Evolutionary conservation across 2,329 filamentous ascomycete species (phyloP), one percentile per base, ranked within the genome.

Genomic region (Madurella fahalii): DNA sequence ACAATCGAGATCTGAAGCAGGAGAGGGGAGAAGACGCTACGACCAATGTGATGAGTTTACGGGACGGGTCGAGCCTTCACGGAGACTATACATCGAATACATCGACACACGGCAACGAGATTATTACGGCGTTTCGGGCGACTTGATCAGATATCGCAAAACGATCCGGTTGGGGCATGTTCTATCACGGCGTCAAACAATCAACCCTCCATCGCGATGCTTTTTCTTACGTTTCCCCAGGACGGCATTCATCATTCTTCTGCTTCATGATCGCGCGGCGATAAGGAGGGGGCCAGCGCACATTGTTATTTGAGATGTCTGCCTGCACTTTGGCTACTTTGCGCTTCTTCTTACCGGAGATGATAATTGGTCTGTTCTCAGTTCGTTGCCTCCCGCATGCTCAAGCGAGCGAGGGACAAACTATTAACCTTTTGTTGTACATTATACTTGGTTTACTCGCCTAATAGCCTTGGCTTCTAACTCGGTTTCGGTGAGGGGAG

Each of bases 1-100:
- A 81, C 79, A 57, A 84, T 84, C 69, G 80, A 83, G 69, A 84
- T 84, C 63, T 84, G 71, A 64, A 30, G 49, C 34, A 17, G 39
- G 11, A 34, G 40, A 20, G 7, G 40, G 13, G 40, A 40, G 32
- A 8, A 9, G 39, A 50, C 46, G 40, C 9, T 16, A 9, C 15
- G 41, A 15, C 17, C 9, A 43, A 31, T n/a, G 12, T 44, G 20
- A 30, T 30, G 12, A 30, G 17, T 9, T 44, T 44, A n/a, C 18
- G 20, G 42, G 42, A 32, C 25, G 25, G 42, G 9, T n/a, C 11
- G 25, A 17, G 40, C 40, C 40, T 17, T 42, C 7, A 40, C 15
- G 12, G 4, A 16, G 40, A 18, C 16, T 18, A 42, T 42, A 18
- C 17, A 20, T 42, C 11, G 16, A 40, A 16, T 42, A 20, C 40